Percentiles rank a stretch among this genome's conserved stretches.
Evolutionary conservation across 768 basidiomycete genomes (phyloP).

Genomic region (Termitomyces sp.): DNA sequence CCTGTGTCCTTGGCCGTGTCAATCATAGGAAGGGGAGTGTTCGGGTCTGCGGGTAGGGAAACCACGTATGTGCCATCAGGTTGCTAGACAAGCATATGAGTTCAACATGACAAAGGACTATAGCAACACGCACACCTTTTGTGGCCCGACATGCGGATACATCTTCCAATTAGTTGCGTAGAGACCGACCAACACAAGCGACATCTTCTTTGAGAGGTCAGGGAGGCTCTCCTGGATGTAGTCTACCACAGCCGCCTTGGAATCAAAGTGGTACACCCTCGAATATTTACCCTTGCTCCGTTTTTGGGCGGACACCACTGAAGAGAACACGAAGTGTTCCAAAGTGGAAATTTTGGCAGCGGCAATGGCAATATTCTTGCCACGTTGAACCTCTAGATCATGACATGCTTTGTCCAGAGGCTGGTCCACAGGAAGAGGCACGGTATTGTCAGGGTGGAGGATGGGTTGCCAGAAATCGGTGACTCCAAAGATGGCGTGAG

Average conservation of each 20-base stretch:
- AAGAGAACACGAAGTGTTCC: slow-evolving; percentile 1
- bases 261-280: slow-evolving; percentile 2
- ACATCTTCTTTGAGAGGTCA: slow-evolving; percentile 5
- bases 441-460: neutral
- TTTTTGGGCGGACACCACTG: neutral
- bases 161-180: slow-evolving; percentile 7
- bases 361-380: slow-evolving; percentile 4
- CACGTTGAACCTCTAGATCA: slow-evolving; percentile 5
- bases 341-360: slow-evolving; percentile 1
- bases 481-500: slow-evolving; percentile 6
- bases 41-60: neutral
- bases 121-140: neutral
- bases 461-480: slow-evolving; percentile 11
- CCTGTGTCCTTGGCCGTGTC: slow-evolving; percentile 1
- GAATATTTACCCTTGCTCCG: slow-evolving; percentile 5
- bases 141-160: neutral
- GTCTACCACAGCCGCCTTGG: slow-evolving; percentile 5
- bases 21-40: slow-evolving; percentile 6
- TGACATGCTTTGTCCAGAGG: neutral
- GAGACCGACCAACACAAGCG: neutral
- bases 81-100: neutral
- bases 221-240: neutral
- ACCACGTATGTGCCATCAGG: slow-evolving; percentile 1
- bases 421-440: neutral
- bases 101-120: neutral